Percentiles rank a stretch among this genome's conserved stretches.
Conservation (phyloP, 2,329 filamentous ascomycete species). For the Xylariales sp. region DNA sequence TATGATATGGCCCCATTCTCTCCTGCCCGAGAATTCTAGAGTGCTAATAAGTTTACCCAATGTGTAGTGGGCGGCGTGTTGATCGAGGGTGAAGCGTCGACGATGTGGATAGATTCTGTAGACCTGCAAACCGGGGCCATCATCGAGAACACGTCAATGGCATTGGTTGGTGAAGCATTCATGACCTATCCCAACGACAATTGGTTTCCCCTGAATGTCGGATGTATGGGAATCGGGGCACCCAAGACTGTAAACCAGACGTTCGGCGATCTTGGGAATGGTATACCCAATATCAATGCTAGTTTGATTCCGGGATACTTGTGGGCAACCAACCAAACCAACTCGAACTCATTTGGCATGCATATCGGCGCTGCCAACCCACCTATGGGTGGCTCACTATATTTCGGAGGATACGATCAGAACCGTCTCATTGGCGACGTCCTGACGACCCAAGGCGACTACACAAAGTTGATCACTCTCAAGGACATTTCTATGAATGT, state of each 20-base stretch:
- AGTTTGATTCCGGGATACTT: conserved; percentile 25
- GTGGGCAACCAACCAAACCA: conserved; percentile 16
- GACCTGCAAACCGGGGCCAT: conserved; percentile 11
- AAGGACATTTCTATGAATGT: conserved; percentile 37
- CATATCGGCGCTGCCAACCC: conserved; percentile 34
- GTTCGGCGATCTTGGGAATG: conserved; percentile 1
- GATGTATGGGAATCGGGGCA: conserved; percentile 20
- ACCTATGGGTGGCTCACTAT: conserved; percentile 28
- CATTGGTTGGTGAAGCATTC: neutral
- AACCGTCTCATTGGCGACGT: conserved; percentile 31
- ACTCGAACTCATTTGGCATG: conserved; percentile 36
- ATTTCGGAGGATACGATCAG: conserved; percentile 36
- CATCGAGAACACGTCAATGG: conserved; percentile 10
- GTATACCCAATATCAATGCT: conserved; percentile 25
- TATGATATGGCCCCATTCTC: neutral
- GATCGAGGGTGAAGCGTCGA: conserved; percentile 13
- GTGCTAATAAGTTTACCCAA: too few relatives aligned
- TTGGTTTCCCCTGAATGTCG: conserved; percentile 16
- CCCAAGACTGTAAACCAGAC: conserved; percentile 8
- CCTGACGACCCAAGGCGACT: conserved; percentile 16
- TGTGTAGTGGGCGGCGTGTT: conserved; percentile 18
- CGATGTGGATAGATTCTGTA: conserved; percentile 22
- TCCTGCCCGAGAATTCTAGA: neutral
- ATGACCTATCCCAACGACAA: conserved; percentile 14
- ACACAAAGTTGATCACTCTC: conserved; percentile 23